phyloP scores from a whole-genome alignment of 2,329 filamentous ascomycete species.

The Stachybotrys elegans region DNA sequence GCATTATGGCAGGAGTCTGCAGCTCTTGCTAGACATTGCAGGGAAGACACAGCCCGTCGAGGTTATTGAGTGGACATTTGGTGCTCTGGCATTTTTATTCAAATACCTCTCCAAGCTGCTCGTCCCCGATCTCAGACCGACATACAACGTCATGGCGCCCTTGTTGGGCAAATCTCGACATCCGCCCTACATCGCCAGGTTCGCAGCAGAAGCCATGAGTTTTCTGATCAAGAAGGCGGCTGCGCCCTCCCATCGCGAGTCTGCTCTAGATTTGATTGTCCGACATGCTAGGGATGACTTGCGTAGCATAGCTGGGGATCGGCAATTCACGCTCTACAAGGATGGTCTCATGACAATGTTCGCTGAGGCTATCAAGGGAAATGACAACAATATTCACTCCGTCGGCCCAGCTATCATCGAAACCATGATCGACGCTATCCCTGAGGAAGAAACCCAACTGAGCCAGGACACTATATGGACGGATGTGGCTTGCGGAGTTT shows the following conservation, averaged over 20 bases:
- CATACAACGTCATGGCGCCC: constrained; percentile 77
- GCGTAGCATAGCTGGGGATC: constrained; percentile 42
- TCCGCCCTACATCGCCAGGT: constrained; percentile 82
- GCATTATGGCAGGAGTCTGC: constrained; percentile 73
- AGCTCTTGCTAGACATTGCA: constrained; percentile 71
- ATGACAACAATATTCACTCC: constrained; percentile 55
- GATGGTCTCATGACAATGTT: constrained; percentile 91
- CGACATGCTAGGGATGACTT: constrained; percentile 69
- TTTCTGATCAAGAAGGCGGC: constrained; percentile 90
- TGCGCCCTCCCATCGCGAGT: constrained; percentile 68
- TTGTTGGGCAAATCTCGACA: constrained; percentile 78
- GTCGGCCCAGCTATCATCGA: constrained; percentile 49
- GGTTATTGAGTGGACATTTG: constrained; percentile 98
- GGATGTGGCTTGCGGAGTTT: constrained; percentile 66
- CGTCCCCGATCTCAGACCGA: constrained; percentile 77
- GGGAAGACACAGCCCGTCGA: constrained; percentile 72
- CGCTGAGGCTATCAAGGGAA: constrained; percentile 70
- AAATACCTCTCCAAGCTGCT: constrained; percentile 90
- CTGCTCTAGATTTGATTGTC: constrained; percentile 66
- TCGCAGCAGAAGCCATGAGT: constrained; percentile 90
- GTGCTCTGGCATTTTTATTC: constrained; percentile 89
- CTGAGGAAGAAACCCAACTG: constrained; percentile 43
- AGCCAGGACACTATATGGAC: constrained; percentile 47
- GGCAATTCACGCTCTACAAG: constrained; percentile 65
- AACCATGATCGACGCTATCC: constrained; percentile 45